Base-by-base conservation (phyloP, 2,329 filamentous ascomycete species). In the Hypomyces rosellus region DNA sequence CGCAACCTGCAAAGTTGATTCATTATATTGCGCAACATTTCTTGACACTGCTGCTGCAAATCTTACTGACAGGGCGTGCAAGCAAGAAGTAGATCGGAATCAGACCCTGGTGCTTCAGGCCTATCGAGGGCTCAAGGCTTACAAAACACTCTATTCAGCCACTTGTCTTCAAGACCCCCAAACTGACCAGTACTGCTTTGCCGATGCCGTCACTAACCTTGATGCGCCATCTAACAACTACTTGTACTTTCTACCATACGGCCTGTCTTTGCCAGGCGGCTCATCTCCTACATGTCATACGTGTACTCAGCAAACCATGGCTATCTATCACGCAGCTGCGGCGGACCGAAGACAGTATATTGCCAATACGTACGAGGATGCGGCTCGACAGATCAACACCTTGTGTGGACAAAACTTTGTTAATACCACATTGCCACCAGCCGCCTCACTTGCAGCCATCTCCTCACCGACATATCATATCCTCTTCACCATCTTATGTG, bases 241-340 rank as follows among this genome's bases (percentile, higher is more conserved):
- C 62, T 77, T 93, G 34, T 99, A 96, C 71, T 92, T 86, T 61
- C 74, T 97, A 3, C 88, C 91, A 0, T 77, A 95, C 49, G 93
- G 93, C 52, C 77, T 84, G 38, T 68, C 75, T 1, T 71, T 96
- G 12, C 88, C 88, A 0, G 75, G 73, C 13, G 78, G 78, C 18
- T 80, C 84, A 22, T 74, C 76, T n/a, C 88, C 90, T 1, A 81
- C 78, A 1, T 99, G 93, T 72, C 84, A 80, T 59, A 71, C 72
- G 38, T 97, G 93, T 65, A 74, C 93, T 40, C 76, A 84, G 61
- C 75, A 88, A 54, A 92, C 88, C 4, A 95, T 97, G 89, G 76
- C 76, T 22, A 79, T 95, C 15, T 96, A 87, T 67, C 82, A 86
- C 48, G 69, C 78, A 1, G 85, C 85, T 30, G 82, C 88, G 0